Percentiles rank a stretch among this genome's conserved stretches.
Evolutionary conservation across 805 yeast species (phyloP).

Genomic region (Alloascoidea hylecoeti): DNA sequence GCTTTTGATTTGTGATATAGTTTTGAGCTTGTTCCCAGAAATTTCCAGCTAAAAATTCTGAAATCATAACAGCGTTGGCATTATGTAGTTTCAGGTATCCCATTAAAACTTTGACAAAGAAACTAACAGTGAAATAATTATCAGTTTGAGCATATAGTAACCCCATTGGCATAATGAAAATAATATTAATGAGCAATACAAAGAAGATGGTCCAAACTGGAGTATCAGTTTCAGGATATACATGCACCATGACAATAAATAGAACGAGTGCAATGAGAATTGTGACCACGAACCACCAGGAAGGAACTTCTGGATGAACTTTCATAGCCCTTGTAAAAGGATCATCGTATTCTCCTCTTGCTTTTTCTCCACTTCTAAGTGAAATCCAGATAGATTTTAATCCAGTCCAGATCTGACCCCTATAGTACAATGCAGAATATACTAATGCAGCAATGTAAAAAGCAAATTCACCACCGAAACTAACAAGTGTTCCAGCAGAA

Average conservation of each 20-base stretch:
- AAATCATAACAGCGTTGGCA: conserved; percentile 35
- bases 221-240: conserved; percentile 21
- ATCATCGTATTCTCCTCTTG: conserved; percentile 24
- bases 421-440: conserved; percentile 30
- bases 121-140: conserved; percentile 30
- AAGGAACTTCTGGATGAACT: conserved; percentile 36
- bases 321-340: conserved; percentile 37
- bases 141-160: conserved; percentile 34
- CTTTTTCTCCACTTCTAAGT: conserved; percentile 9
- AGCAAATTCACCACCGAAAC: conserved; percentile 37
- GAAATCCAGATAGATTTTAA: conserved; percentile 1
- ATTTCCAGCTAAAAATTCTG: conserved; percentile 40
- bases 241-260: conserved; percentile 22
- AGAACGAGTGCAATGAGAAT: conserved; percentile 25
- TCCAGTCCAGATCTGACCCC: conserved; percentile 18
- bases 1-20: conserved; percentile 39
- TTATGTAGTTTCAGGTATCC: conserved; percentile 44
- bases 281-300: conserved; percentile 30
- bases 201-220: conserved; percentile 42
- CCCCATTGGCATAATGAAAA: conserved; percentile 36
- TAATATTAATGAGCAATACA: conserved; percentile 31
- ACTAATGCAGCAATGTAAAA: conserved; percentile 38
- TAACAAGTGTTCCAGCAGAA: conserved; percentile 37
- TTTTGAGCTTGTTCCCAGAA: conserved; percentile 52
- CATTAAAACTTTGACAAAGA: conserved; percentile 26